These are phyloP conservation scores for Clitocybe nebularis DNA, from an alignment of 1,284 basidiomycete genomes.

Conservation along the genomic window DNA sequence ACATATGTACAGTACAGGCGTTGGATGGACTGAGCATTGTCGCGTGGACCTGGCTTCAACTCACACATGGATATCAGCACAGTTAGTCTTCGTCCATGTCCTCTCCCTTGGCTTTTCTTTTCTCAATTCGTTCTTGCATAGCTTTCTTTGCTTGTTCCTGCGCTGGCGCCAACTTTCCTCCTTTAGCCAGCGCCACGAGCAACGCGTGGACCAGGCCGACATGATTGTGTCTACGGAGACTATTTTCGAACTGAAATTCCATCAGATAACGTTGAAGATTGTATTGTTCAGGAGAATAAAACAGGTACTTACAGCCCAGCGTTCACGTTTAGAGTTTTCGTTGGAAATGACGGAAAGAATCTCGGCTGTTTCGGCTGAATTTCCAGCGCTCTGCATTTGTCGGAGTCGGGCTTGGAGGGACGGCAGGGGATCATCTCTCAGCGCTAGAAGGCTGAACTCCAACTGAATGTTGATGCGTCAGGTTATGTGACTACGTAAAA, in stretches of 20 bases:
- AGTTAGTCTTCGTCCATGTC: constrained; percentile 52
- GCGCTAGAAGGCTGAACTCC: constrained; percentile 87
- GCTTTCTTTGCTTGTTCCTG: constrained; percentile 42
- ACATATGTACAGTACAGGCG: not conserved
- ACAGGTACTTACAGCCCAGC: constrained; percentile 64
- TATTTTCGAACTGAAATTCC: constrained; percentile 71
- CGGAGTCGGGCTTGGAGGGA: constrained; percentile 56
- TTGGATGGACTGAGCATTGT: not conserved
- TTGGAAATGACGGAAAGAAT: constrained; percentile 62
- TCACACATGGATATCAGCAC: not conserved
- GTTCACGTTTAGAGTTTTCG: constrained; percentile 73
- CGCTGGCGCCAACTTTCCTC: constrained; percentile 49
- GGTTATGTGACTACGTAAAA: constrained; percentile 2
- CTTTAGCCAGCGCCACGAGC: constrained; percentile 63
- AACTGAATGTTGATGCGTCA: constrained; percentile 45
- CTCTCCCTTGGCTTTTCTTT: constrained; percentile 44
- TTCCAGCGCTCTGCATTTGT: constrained; percentile 41
- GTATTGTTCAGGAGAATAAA: constrained; percentile 9
- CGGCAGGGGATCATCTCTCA: constrained; percentile 78
- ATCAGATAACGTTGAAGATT: constrained; percentile 9
- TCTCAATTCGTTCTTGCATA: constrained; percentile 52
- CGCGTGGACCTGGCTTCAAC: not conserved
- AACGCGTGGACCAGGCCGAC: constrained; percentile 75
- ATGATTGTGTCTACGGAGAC: constrained; percentile 78
- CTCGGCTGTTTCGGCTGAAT: constrained; percentile 45